phyloP scores from a whole-genome alignment of 768 basidiomycete species.

The Mycena alexandri region DNA sequence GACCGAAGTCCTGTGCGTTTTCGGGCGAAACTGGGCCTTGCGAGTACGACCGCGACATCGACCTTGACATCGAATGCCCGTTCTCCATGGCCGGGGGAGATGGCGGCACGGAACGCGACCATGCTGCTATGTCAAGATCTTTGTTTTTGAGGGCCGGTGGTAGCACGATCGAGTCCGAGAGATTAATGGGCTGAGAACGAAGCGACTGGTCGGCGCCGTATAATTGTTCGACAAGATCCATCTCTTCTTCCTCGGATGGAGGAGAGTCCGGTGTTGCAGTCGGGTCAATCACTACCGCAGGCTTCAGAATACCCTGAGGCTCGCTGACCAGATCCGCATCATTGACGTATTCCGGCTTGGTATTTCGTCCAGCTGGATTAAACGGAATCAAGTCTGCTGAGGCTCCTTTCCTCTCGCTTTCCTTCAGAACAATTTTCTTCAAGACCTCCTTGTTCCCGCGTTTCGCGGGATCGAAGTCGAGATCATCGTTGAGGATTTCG shows the following conservation, averaged over 20 bases:
- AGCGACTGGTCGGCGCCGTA: constrained; percentile 86
- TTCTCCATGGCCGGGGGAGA: constrained; percentile 40
- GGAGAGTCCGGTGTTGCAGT: constrained; percentile 36
- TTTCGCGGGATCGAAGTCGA: constrained; percentile 91
- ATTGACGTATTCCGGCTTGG: constrained; percentile 40
- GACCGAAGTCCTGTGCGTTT: constrained; percentile 38
- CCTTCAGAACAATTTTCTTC: constrained; percentile 79
- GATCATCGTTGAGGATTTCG: constrained; percentile 90
- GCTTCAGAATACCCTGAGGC: constrained; percentile 38
- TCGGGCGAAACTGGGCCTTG: constrained; percentile 22
- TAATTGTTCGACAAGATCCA: constrained; percentile 96
- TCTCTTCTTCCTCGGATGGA: constrained; percentile 80
- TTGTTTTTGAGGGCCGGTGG: constrained; percentile 89
- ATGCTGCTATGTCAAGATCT: constrained; percentile 87
- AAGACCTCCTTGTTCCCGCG: constrained; percentile 89
- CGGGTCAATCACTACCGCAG: constrained; percentile 37
- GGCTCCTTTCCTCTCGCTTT: constrained; percentile 69
- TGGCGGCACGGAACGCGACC: constrained; percentile 73
- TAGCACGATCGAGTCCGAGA: constrained; percentile 87
- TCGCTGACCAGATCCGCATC: constrained; percentile 50
- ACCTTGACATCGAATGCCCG: constrained; percentile 33
- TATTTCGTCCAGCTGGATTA: constrained; percentile 41
- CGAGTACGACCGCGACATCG: constrained; percentile 34
- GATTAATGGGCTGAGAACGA: constrained; percentile 76
- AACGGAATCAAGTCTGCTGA: constrained; percentile 69